Conservation (phyloP, 805 yeast species). For the Zygosaccharomyces kombuchaensis region DNA sequence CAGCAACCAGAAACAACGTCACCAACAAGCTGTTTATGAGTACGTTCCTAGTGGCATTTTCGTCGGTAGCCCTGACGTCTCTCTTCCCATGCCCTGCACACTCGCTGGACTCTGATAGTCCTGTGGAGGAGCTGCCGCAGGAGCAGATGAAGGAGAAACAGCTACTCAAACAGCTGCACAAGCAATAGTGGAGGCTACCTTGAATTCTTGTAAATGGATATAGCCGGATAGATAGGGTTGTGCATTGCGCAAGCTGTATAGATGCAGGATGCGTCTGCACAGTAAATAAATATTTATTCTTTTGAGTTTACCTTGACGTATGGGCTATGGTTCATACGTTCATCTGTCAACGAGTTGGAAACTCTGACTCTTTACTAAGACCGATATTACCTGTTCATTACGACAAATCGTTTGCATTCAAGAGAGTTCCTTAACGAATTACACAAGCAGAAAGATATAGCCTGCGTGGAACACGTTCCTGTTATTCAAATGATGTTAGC, state of each 20-base stretch:
- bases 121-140: conserved; percentile 23
- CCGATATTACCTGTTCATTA: no score
- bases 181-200: not conserved
- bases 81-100: conserved; percentile 44
- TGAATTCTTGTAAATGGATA: conserved; percentile 1
- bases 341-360: no score
- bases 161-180: not conserved
- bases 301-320: no score
- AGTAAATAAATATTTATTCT: not conserved
- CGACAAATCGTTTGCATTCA: no score
- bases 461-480: no score
- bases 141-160: conserved; percentile 5
- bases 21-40: conserved; percentile 53
- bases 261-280: not conserved
- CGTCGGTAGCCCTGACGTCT: conserved; percentile 42
- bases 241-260: not conserved
- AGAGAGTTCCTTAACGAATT: no score
- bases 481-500: no score
- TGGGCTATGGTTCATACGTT: no score
- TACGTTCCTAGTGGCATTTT: conserved; percentile 58
- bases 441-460: no score
- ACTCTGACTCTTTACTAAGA: no score
- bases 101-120: conserved; percentile 40
- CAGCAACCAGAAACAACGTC: conserved; percentile 49
- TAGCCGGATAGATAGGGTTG: not conserved